Evolutionary conservation across 2,329 filamentous ascomycete species (phyloP).

Genomic region (Aspergillus unguis): DNA sequence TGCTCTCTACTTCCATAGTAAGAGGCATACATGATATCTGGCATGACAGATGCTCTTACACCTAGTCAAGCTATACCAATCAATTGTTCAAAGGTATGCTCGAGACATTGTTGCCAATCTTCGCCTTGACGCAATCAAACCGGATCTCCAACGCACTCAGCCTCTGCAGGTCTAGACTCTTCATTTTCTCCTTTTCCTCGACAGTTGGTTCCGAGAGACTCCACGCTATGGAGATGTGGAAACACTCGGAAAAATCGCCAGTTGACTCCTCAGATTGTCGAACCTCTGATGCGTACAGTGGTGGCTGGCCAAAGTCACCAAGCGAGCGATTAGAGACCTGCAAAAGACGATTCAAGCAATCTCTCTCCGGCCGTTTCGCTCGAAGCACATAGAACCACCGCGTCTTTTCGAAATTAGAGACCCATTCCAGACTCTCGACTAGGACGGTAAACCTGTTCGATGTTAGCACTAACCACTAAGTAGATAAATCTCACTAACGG

Average conservation of each 20-base stretch:
- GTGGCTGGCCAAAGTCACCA: slow-evolving; percentile 60
- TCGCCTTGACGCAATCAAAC: slow-evolving; percentile 65
- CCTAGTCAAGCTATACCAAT: not conserved
- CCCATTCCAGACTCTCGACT: slow-evolving; percentile 58
- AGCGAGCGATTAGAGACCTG: slow-evolving; percentile 63
- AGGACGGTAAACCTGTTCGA: slow-evolving; percentile 47
- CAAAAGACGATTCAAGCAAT: slow-evolving; percentile 62
- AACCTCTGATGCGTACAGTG: slow-evolving; percentile 57
- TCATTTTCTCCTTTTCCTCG: slow-evolving; percentile 37
- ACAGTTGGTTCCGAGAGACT: slow-evolving; percentile 56
- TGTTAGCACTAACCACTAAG: slow-evolving; percentile 1
- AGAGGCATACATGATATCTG: too few species aligned
- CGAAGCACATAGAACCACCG: slow-evolving; percentile 82
- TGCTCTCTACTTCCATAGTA: too few species aligned
- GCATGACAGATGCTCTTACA: too few species aligned
- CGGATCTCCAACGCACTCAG: slow-evolving; percentile 48
- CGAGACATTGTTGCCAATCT: slow-evolving; percentile 67
- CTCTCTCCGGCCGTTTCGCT: slow-evolving; percentile 49
- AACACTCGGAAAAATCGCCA: slow-evolving; percentile 55
- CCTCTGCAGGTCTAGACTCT: slow-evolving; percentile 22
- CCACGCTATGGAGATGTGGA: slow-evolving; percentile 92
- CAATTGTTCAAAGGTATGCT: slow-evolving; percentile 26
- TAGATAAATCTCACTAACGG: slow-evolving; percentile 38
- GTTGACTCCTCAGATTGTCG: slow-evolving; percentile 1
- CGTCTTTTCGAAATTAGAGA: slow-evolving; percentile 62